These are phyloP conservation scores for Macrolepiota dolichaula DNA, from an alignment of 768 basidiomycete species.

Conservation along the genomic window DNA sequence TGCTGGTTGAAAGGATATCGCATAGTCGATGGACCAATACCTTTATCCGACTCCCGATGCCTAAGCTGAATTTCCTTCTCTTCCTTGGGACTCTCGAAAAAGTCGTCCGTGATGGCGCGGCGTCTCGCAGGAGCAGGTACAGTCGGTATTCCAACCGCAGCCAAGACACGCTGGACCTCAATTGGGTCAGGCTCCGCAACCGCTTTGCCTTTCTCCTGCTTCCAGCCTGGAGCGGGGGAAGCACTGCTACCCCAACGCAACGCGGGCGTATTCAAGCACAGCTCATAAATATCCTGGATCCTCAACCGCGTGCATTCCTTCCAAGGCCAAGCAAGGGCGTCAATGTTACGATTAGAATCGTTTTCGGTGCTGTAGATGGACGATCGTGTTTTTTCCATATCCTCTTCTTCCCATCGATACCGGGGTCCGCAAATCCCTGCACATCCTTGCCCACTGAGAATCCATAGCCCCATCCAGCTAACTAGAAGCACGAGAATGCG, in stretches of 20 bases:
- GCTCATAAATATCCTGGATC: constrained; percentile 77
- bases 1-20: constrained; percentile 73
- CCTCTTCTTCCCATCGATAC: constrained; percentile 80
- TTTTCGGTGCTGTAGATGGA: constrained; percentile 13
- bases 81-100: constrained; percentile 55
- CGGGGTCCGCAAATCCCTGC: constrained; percentile 85
- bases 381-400: constrained; percentile 20
- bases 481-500: constrained; percentile 60
- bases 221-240: constrained; percentile 13
- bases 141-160: constrained; percentile 52
- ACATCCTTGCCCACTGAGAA: constrained; percentile 70
- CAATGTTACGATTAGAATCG: constrained; percentile 24
- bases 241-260: constrained; percentile 15
- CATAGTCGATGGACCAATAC: constrained; percentile 29
- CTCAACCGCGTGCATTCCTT: constrained; percentile 64
- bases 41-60: constrained; percentile 9
- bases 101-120: constrained; percentile 56
- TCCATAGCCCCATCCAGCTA: constrained; percentile 81
- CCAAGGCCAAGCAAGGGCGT: constrained; percentile 78
- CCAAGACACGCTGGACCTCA: constrained; percentile 48
- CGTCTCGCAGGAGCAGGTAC: constrained; percentile 53
- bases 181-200: constrained; percentile 14
- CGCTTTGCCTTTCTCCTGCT: constrained; percentile 23
- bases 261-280: constrained; percentile 51
- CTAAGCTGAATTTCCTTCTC: constrained; percentile 15